Percentiles rank a stretch among this genome's conserved stretches.
These are phyloP conservation scores for Trametes cinnabarina DNA, from an alignment of 768 basidiomycete species.

Conservation along the genomic window DNA sequence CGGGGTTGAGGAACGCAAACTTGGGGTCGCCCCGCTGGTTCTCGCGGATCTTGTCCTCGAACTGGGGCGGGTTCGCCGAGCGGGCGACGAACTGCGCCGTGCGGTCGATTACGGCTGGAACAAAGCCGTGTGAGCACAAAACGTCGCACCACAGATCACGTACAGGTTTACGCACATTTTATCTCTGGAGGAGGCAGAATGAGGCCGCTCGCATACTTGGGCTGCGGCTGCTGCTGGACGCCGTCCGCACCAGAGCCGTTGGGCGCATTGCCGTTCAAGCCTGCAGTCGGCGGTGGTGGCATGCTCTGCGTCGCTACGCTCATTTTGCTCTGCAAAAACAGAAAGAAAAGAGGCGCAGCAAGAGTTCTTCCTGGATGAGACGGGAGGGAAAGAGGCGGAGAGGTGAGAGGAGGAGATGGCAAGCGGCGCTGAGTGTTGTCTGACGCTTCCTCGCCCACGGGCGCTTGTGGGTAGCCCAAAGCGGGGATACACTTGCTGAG, in stretches of 20 bases:
- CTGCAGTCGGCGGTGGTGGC: slow-evolving; percentile 27
- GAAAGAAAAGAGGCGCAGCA: slow-evolving; percentile 21
- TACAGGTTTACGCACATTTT: slow-evolving; percentile 83
- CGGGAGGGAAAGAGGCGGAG: slow-evolving; percentile 11
- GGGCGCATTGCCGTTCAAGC: slow-evolving; percentile 43
- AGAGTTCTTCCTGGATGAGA: slow-evolving; percentile 25
- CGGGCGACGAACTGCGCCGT: slow-evolving; percentile 90
- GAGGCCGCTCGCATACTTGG: slow-evolving; percentile 72
- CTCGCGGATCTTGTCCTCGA: slow-evolving; percentile 97
- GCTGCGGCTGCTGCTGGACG: slow-evolving; percentile 33
- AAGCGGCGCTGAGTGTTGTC: background rate
- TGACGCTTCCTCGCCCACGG: slow-evolving; percentile 6
- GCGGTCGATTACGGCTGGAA: slow-evolving; percentile 86
- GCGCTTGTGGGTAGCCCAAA: background rate
- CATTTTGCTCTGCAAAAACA: slow-evolving; percentile 10
- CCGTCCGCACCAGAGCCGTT: slow-evolving; percentile 37
- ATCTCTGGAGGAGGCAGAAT: slow-evolving; percentile 97
- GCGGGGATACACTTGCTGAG: slow-evolving; percentile 20
- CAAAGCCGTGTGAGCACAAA: slow-evolving; percentile 11
- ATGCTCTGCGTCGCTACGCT: slow-evolving; percentile 48
- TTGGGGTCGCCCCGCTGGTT: slow-evolving; percentile 95
- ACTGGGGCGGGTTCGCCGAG: slow-evolving; percentile 88
- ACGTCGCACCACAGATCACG: too few species aligned
- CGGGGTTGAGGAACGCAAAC: slow-evolving; percentile 96
- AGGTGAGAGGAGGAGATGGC: background rate